phyloP scores from a whole-genome alignment of 129 eudicot genomes.

The Flaveria ramosissima region DNA sequence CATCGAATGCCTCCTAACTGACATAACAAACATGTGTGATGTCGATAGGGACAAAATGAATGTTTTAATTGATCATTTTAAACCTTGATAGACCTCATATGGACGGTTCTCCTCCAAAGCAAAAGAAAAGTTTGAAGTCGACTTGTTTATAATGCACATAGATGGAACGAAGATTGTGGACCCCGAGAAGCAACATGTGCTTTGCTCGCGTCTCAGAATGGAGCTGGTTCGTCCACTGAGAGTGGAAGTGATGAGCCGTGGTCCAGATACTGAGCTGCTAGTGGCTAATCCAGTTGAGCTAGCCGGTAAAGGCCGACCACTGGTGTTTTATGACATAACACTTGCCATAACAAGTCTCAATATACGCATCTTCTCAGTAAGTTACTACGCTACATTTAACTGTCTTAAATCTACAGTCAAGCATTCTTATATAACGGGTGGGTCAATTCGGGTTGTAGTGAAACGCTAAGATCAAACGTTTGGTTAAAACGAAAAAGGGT shows the following conservation, averaged over 20 bases:
- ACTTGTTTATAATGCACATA: conserved; percentile 46
- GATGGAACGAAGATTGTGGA: conserved; percentile 51
- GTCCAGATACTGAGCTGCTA: conserved; percentile 54
- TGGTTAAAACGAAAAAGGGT: not conserved
- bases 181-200: conserved; percentile 41
- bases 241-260: conserved; percentile 48
- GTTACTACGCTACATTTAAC: not conserved
- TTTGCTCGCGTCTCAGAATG: conserved; percentile 47
- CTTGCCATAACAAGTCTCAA: conserved; percentile 46
- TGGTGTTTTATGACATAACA: conserved; percentile 51
- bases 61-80: no score
- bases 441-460: not conserved
- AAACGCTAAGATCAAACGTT: not conserved
- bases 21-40: no score
- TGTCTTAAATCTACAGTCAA: not conserved
- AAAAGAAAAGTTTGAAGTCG: conserved; percentile 39
- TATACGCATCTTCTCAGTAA: conserved; percentile 49
- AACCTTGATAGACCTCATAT: conserved; percentile 34
- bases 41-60: no score
- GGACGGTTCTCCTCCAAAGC: conserved; percentile 41
- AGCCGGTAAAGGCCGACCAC: conserved; percentile 51
- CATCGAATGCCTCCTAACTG: not conserved
- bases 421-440: not conserved
- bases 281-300: conserved; percentile 58
- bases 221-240: conserved; percentile 50